phyloP scores from a whole-genome alignment of 176 grass and related monocot genomes.

The Paspalum notatum region DNA sequence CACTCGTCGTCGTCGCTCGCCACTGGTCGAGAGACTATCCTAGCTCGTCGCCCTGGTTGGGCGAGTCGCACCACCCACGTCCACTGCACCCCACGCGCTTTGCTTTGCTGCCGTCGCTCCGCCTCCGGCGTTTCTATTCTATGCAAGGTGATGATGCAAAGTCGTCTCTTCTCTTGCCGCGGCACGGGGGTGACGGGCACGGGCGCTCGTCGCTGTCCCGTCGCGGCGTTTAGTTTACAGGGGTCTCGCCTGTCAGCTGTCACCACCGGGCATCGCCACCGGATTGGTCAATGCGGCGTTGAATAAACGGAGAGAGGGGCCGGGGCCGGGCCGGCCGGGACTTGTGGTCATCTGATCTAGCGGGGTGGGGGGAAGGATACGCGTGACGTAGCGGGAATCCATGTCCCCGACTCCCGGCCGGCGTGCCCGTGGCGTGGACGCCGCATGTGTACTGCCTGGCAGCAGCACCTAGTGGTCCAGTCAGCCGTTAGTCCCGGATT shows the following conservation, averaged over 20 bases:
- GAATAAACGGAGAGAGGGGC: not conserved
- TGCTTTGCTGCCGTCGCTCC: not conserved
- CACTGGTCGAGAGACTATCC: too few species aligned
- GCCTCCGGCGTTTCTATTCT: not conserved
- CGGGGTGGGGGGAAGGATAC: slow-evolving; percentile 25
- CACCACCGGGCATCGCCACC: not conserved
- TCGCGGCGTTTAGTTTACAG: slow-evolving; percentile 23
- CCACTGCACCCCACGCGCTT: not conserved
- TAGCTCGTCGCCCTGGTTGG: not conserved
- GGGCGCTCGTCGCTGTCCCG: slow-evolving; percentile 30
- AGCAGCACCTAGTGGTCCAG: slow-evolving; percentile 30
- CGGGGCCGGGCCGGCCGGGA: too few species aligned
- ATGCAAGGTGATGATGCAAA: too few species aligned
- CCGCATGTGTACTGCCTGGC: not conserved
- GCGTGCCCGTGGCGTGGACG: not conserved
- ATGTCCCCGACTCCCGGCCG: not conserved
- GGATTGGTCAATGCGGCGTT: not conserved
- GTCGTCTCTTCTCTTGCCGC: too few species aligned
- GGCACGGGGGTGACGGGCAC: too few species aligned
- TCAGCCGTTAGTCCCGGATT: not conserved
- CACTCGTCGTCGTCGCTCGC: too few species aligned
- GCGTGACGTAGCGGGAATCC: slow-evolving; percentile 34
- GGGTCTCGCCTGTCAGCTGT: not conserved
- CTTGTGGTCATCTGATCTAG: not conserved
- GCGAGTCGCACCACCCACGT: not conserved